Conservation (phyloP, 805 yeast genomes). For the Candida ovalis region DNA sequence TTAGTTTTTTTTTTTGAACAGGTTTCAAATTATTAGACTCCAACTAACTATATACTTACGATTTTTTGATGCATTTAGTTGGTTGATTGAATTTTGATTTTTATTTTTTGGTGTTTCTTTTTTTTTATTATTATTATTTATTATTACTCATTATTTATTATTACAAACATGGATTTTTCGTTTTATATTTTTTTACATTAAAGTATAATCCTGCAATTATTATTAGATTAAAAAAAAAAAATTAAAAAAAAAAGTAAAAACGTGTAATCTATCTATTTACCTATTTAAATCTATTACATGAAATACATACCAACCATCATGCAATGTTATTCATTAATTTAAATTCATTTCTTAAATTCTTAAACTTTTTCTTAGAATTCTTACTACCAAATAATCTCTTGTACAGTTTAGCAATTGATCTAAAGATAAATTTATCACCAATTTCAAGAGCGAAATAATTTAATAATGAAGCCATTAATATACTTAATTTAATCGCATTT, state of each 20-base stretch:
- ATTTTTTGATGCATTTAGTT: too few species aligned
- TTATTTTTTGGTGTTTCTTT: background rate
- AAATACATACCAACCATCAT: too few species aligned
- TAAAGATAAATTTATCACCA: slow-evolving; percentile 44
- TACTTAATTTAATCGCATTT: slow-evolving; percentile 42
- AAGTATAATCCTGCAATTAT: too few species aligned
- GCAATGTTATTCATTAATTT: slow-evolving; percentile 8
- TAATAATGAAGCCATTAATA: slow-evolving; percentile 41
- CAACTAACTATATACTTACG: too few species aligned
- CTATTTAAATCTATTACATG: too few species aligned
- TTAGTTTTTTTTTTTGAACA: background rate
- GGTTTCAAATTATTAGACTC: background rate
- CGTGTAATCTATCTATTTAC: too few species aligned
- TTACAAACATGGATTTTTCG: too few species aligned
- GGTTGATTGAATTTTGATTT: background rate
- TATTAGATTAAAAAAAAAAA: too few species aligned
- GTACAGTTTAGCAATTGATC: slow-evolving; percentile 35
- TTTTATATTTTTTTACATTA: too few species aligned
- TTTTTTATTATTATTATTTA: background rate
- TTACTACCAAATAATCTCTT: slow-evolving; percentile 34
- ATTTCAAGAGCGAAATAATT: slow-evolving; percentile 48
- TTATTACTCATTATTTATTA: too few species aligned
- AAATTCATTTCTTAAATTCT: slow-evolving; percentile 32
- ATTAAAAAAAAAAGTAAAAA: too few species aligned
- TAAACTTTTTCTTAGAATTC: slow-evolving; percentile 34